phyloP scores from a whole-genome alignment of 2,329 filamentous ascomycete genomes.

The Neonectria magnoliae region DNA sequence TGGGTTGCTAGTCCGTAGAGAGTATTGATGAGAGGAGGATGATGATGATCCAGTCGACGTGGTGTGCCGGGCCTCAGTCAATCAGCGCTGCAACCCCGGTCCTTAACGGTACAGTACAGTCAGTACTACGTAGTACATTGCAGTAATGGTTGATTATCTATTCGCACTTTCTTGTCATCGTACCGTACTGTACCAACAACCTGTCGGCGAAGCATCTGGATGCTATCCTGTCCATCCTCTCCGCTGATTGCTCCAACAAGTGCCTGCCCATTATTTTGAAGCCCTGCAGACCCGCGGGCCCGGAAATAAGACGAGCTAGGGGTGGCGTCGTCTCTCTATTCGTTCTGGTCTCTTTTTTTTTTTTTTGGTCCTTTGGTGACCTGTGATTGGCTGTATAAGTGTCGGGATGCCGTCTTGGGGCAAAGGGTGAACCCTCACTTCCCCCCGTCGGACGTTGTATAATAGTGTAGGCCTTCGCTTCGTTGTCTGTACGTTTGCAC shows the following conservation, averaged over 20 bases:
- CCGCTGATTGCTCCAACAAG: background rate
- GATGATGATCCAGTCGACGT: background rate
- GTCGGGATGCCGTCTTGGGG: slow-evolving; percentile 30
- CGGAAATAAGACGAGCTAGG: background rate
- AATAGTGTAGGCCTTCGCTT: too few relatives aligned
- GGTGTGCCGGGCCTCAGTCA: background rate
- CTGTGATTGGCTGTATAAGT: slow-evolving; percentile 31
- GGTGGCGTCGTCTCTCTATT: too few relatives aligned
- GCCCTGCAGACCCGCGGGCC: background rate
- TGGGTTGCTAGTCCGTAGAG: background rate
- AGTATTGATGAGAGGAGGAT: background rate
- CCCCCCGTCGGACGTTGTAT: background rate
- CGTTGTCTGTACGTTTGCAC: background rate
- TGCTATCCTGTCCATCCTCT: too few relatives aligned
- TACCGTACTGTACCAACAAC: too few relatives aligned
- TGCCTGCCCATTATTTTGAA: background rate
- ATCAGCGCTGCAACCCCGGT: background rate
- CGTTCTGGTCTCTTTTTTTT: too few relatives aligned
- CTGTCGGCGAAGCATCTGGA: too few relatives aligned
- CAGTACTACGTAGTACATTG: too few relatives aligned
- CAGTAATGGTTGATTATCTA: too few relatives aligned
- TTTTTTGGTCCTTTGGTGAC: background rate
- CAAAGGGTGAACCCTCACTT: background rate
- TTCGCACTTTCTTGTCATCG: too few relatives aligned
- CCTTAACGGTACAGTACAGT: too few relatives aligned